A percentile compares a stretch with the other conserved stretches of the same genome.
These are phyloP conservation scores for Tilletia horrida DNA, from an alignment of 1,284 basidiomycete species.

Conservation along the genomic window DNA sequence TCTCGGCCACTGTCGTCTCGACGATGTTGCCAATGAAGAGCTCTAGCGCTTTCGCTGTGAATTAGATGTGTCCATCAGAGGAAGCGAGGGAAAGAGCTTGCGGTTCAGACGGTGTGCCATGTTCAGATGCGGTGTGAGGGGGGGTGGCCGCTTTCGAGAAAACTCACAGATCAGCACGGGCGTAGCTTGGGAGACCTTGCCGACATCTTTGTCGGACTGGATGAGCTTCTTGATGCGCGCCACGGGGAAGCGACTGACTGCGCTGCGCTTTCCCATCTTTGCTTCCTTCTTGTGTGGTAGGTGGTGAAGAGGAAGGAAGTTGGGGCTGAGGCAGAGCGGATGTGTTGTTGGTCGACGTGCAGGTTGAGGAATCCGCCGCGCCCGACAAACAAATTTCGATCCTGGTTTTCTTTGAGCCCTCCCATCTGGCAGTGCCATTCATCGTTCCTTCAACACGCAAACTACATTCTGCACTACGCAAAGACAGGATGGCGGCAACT, in stretches of 20 bases:
- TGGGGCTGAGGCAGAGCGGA: neutral
- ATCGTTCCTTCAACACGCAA: neutral
- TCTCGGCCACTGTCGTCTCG: constrained; percentile 78
- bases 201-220: constrained; percentile 99
- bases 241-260: constrained; percentile 52
- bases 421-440: too few species aligned
- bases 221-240: constrained; percentile 99
- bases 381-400: too few species aligned
- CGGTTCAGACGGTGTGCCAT: too few species aligned
- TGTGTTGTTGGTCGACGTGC: neutral
- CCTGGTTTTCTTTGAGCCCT: too few species aligned
- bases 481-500: neutral
- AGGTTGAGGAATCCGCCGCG: neutral
- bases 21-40: constrained; percentile 86
- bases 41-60: constrained; percentile 87
- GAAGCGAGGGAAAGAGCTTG: too few species aligned
- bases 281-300: neutral
- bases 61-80: too few species aligned
- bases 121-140: neutral
- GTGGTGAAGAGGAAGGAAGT: neutral
- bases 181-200: constrained; percentile 95
- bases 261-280: constrained; percentile 46
- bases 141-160: neutral
- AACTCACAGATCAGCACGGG: constrained; percentile 92
- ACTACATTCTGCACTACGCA: neutral